Evolutionary conservation across 2,329 filamentous ascomycete genomes (phyloP).

Genomic region (Hypocrella siamensis): DNA sequence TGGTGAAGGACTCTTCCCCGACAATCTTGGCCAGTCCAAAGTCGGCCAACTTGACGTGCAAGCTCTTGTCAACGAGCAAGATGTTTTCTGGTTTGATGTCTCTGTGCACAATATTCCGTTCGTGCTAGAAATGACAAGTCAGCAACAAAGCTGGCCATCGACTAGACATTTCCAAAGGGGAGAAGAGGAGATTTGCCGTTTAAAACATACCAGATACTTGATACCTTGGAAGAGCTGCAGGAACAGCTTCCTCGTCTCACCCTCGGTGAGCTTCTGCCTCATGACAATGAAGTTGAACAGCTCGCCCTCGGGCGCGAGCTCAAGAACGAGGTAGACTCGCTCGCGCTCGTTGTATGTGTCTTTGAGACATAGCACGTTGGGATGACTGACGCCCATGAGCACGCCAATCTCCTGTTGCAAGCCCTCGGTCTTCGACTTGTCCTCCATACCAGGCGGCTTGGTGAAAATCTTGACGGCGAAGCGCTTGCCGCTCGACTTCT

Average conservation of each 20-base stretch:
- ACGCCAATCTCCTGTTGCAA: constrained; percentile 93
- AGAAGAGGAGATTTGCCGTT: background rate
- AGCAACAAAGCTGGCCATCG: background rate
- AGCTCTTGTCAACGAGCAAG: constrained; percentile 66
- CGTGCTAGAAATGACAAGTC: constrained; percentile 48
- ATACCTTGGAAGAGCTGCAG: constrained; percentile 82
- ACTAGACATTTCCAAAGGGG: background rate
- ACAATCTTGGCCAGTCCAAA: constrained; percentile 98
- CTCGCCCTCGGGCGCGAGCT: constrained; percentile 84
- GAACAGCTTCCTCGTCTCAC: constrained; percentile 75
- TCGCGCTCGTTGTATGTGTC: constrained; percentile 88
- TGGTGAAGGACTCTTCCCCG: constrained; percentile 95
- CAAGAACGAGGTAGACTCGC: constrained; percentile 79
- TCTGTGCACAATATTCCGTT: constrained; percentile 90
- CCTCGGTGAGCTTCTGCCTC: constrained; percentile 76
- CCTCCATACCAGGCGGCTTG: constrained; percentile 66
- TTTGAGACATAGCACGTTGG: constrained; percentile 82
- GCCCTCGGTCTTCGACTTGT: constrained; percentile 69
- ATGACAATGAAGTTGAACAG: constrained; percentile 90
- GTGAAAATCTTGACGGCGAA: constrained; percentile 95
- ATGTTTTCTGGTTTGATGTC: constrained; percentile 99
- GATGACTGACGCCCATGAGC: constrained; percentile 91
- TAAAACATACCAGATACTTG: constrained; percentile 68
- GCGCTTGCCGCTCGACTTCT: constrained; percentile 65
- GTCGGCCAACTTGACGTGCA: constrained; percentile 84